Percentiles rank a stretch among this genome's conserved stretches.
phyloP scores from a whole-genome alignment of 2,329 filamentous ascomycete species.

The Alternaria consortialis region DNA sequence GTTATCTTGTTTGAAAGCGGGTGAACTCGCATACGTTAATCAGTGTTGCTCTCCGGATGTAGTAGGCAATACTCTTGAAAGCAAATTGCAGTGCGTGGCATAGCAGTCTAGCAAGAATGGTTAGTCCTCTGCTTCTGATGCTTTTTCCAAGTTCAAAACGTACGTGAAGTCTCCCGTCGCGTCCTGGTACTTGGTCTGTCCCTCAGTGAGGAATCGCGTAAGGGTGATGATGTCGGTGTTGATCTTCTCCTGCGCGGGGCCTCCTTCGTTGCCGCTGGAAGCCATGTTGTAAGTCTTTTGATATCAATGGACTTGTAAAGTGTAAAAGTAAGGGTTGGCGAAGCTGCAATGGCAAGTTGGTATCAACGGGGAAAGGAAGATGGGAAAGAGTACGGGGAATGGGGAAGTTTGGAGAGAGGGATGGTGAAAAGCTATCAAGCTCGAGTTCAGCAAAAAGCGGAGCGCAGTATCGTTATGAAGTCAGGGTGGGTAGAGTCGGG shows the following conservation, averaged over 20 bases:
- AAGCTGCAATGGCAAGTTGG: conserved; percentile 3
- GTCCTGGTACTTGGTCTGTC: conserved; percentile 91
- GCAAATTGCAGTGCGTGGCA: conserved; percentile 99
- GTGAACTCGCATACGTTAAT: conserved; percentile 69
- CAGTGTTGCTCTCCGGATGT: conserved; percentile 93
- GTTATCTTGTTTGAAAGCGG: neutral
- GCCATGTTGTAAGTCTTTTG: conserved; percentile 41
- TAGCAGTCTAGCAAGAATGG: conserved; percentile 71
- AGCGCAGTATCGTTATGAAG: conserved; percentile 36
- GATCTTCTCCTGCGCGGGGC: conserved; percentile 76
- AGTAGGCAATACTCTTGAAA: conserved; percentile 99
- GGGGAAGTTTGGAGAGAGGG: conserved; percentile 12
- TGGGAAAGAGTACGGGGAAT: conserved; percentile 12
- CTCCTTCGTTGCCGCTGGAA: conserved; percentile 55
- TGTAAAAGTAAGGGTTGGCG: neutral
- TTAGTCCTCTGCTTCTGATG: neutral
- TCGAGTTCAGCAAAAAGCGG: conserved; percentile 24
- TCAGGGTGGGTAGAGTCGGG: conserved; percentile 51
- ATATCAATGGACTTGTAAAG: neutral
- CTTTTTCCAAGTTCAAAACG: conserved; percentile 42
- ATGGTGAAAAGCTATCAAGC: conserved; percentile 16
- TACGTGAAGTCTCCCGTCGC: conserved; percentile 99
- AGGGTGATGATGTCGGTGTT: conserved; percentile 97
- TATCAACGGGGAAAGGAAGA: conserved; percentile 5
- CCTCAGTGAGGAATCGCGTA: conserved; percentile 94